Percentiles rank a stretch among this genome's conserved stretches.
phyloP scores from a whole-genome alignment of 257 asterid species.

The Solanum dulcamara region DNA sequence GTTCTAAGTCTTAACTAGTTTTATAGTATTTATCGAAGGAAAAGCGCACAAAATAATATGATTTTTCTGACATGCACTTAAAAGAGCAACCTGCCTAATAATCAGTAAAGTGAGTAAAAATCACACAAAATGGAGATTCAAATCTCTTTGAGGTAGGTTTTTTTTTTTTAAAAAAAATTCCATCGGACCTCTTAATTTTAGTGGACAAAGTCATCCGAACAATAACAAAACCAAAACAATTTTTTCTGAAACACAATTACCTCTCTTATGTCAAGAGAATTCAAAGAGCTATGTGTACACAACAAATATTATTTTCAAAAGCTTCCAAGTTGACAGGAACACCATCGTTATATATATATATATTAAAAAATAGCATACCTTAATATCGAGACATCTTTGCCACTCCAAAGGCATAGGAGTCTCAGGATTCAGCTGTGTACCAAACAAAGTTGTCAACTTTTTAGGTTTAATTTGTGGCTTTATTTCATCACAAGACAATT shows the following conservation, averaged over 20 bases:
- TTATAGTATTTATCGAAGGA: neutral
- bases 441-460: slow-evolving; percentile 3
- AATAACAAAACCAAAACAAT: neutral
- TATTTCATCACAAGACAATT: neutral
- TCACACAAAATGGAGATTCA: neutral
- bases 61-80: neutral
- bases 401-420: slow-evolving; percentile 48
- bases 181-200: too few relatives aligned
- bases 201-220: neutral
- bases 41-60: neutral
- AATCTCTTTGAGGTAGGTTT: neutral
- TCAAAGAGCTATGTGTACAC: too few relatives aligned
- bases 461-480: slow-evolving; percentile 12
- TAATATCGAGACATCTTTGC: slow-evolving; percentile 64
- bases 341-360: neutral
- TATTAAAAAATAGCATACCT: slow-evolving; percentile 20
- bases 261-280: neutral
- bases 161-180: neutral
- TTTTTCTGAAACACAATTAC: neutral
- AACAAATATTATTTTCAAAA: too few relatives aligned
- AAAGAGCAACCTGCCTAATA: neutral
- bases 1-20: neutral
- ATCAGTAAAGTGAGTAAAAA: neutral
- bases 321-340: neutral
- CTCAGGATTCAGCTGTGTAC: slow-evolving; percentile 15